These are phyloP conservation scores for Aspergillus sp. DNA, from an alignment of 2,329 filamentous ascomycete genomes.

Conservation along the genomic window DNA sequence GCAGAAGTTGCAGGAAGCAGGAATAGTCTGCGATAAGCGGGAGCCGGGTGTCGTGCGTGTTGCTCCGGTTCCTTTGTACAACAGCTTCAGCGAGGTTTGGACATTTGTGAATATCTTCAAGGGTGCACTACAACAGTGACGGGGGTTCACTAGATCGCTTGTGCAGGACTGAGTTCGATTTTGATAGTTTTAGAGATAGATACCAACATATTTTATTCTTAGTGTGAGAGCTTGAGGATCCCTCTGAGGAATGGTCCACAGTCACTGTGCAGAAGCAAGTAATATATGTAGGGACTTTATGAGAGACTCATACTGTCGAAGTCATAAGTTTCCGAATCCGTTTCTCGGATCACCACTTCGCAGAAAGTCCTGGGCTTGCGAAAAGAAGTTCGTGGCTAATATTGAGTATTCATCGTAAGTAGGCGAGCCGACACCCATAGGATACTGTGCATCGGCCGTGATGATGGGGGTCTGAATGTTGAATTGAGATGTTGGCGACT, in stretches of 20 bases:
- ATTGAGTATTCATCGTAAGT: constrained; percentile 49
- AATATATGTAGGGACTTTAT: background rate
- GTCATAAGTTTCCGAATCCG: constrained; percentile 34
- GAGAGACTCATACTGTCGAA: no score
- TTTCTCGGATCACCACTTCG: constrained; percentile 42
- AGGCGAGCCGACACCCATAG: constrained; percentile 24
- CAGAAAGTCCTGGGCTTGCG: constrained; percentile 47
- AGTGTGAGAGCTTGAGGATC: background rate
- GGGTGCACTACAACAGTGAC: constrained; percentile 26
- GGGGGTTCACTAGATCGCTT: background rate
- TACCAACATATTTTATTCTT: background rate
- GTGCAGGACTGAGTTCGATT: no score
- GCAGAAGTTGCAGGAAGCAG: constrained; percentile 64
- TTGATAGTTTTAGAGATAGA: background rate
- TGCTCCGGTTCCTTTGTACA: constrained; percentile 80
- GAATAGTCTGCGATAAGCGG: constrained; percentile 77
- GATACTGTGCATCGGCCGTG: constrained; percentile 17
- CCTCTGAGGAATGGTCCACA: no score
- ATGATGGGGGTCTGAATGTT: constrained; percentile 19
- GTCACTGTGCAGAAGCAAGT: background rate
- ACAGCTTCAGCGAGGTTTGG: constrained; percentile 72
- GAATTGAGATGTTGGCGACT: constrained; percentile 23
- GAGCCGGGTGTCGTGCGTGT: constrained; percentile 81
- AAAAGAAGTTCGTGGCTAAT: constrained; percentile 51
- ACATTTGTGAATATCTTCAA: constrained; percentile 50